These are phyloP conservation scores for Penicillium odoratum DNA, from an alignment of 495 filamentous ascomycete species.

Conservation along the genomic window DNA sequence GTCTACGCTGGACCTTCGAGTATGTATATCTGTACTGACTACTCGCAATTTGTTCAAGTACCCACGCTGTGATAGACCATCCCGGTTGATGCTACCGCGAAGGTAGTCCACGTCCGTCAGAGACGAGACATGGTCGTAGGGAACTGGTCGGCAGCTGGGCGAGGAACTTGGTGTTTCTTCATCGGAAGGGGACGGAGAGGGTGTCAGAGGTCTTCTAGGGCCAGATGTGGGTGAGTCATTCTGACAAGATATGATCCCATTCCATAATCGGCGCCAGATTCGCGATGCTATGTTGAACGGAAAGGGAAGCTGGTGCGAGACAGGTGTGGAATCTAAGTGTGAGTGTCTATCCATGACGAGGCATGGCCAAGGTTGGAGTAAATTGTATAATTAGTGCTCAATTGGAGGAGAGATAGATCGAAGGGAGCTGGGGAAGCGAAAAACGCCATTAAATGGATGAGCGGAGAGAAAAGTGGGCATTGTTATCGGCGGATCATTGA, in stretches of 20 bases:
- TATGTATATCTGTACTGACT: neutral
- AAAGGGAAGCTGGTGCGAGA: neutral
- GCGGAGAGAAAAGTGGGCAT: neutral
- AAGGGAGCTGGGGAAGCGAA: neutral
- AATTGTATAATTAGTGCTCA: neutral
- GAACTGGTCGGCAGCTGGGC: neutral
- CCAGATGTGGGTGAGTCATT: neutral
- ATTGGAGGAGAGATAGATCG: neutral
- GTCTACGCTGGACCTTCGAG: neutral
- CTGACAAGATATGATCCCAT: neutral
- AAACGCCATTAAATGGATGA: neutral
- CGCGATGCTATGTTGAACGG: neutral
- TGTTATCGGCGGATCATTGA: neutral
- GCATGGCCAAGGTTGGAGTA: neutral
- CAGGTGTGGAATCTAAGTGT: neutral
- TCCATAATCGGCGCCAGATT: neutral
- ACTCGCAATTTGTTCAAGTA: neutral
- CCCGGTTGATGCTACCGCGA: neutral
- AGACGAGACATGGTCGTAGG: neutral
- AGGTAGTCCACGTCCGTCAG: slow-evolving; percentile 7
- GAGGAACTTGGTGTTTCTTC: neutral
- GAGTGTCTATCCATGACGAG: neutral
- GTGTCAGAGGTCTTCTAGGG: neutral
- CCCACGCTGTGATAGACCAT: neutral
- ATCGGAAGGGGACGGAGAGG: neutral